phyloP scores from a whole-genome alignment of 2,329 filamentous ascomycete genomes.

The Aspergillus carbonarius region DNA sequence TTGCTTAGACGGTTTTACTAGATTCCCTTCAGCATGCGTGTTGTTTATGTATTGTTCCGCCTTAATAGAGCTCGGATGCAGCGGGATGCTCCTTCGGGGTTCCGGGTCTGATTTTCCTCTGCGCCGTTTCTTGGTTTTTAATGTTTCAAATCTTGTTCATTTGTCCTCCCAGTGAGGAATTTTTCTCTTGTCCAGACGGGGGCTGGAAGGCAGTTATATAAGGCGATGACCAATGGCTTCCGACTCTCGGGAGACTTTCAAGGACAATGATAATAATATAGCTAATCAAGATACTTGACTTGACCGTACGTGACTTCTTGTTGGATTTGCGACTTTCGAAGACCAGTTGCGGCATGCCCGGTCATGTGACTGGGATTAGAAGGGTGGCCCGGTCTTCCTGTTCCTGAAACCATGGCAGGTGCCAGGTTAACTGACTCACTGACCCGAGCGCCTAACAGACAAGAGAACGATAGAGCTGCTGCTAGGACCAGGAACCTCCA shows the following conservation, averaged over 20 bases:
- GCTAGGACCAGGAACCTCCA: neutral
- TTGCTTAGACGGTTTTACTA: conserved; percentile 34
- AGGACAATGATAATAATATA: conserved; percentile 17
- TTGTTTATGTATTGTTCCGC: conserved; percentile 21
- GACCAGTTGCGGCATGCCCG: neutral
- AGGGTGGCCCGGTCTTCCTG: neutral
- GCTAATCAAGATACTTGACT: conserved; percentile 12
- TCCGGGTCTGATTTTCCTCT: conserved; percentile 3
- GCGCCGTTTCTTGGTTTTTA: neutral
- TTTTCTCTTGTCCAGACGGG: conserved; percentile 3
- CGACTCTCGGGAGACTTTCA: conserved; percentile 10
- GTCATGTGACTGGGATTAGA: neutral
- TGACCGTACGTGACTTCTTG: neutral
- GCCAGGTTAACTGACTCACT: neutral
- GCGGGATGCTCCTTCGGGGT: conserved; percentile 8
- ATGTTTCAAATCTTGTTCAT: conserved; percentile 4
- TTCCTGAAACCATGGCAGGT: neutral
- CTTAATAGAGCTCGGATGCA: conserved; percentile 24
- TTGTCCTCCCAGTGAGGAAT: conserved; percentile 1
- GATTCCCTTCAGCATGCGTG: conserved; percentile 37
- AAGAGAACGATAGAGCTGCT: neutral
- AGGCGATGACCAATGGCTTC: conserved; percentile 20
- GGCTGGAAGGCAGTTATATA: conserved; percentile 7
- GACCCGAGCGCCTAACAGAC: neutral
- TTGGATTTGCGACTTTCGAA: neutral